Percentiles rank a stretch among this genome's conserved stretches.
Evolutionary conservation across 805 yeast genomes (phyloP).

Genomic region (Scheffersomyces coipomensis): DNA sequence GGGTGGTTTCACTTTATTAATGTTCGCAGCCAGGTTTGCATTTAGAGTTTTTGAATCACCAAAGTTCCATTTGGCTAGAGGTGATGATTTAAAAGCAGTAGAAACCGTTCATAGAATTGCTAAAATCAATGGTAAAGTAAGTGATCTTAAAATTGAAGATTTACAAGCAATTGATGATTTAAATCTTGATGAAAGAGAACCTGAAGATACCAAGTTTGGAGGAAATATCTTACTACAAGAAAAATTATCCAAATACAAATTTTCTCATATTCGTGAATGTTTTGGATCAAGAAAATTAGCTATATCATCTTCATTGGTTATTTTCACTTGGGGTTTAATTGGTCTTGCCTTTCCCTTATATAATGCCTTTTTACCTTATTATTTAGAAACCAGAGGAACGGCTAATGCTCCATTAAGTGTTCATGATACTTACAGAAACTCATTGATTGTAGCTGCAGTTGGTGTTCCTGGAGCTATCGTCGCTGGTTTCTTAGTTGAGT

Average conservation of each 20-base stretch:
- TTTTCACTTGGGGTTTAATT: slow-evolving; percentile 53
- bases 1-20: slow-evolving; percentile 48
- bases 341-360: slow-evolving; percentile 60
- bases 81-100: slow-evolving; percentile 51
- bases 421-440: slow-evolving; percentile 29
- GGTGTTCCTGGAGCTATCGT: slow-evolving; percentile 34
- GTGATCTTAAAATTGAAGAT: slow-evolving; percentile 46
- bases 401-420: slow-evolving; percentile 27
- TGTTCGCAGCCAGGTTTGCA: slow-evolving; percentile 33
- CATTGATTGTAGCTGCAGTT: slow-evolving; percentile 28
- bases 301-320: slow-evolving; percentile 39
- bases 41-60: slow-evolving; percentile 55
- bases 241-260: slow-evolving; percentile 22
- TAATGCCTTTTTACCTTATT: slow-evolving; percentile 53
- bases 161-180: slow-evolving; percentile 42
- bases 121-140: slow-evolving; percentile 38
- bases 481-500: slow-evolving; percentile 31
- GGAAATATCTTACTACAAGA: slow-evolving; percentile 23
- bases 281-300: slow-evolving; percentile 47
- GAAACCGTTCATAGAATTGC: slow-evolving; percentile 45
- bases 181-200: slow-evolving; percentile 5
- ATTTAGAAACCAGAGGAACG: slow-evolving; percentile 42
- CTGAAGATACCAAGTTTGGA: slow-evolving; percentile 4
- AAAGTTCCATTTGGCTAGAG: slow-evolving; percentile 50
- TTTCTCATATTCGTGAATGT: slow-evolving; percentile 42